Conservation (phyloP, 768 basidiomycete species). For the Agaricus blazei region DNA sequence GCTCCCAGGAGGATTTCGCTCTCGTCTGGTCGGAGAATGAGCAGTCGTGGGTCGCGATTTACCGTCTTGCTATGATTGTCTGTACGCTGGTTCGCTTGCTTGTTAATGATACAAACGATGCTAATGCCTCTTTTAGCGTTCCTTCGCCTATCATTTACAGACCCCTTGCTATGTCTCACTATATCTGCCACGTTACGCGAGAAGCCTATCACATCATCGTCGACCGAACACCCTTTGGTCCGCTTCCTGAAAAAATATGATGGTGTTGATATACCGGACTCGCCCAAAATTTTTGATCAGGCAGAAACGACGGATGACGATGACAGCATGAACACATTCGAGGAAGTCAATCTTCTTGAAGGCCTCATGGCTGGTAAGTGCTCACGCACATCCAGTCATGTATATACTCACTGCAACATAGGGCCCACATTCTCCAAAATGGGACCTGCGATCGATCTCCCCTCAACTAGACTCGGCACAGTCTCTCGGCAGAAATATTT, state of each 20-base stretch:
- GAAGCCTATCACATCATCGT: slow-evolving; percentile 44
- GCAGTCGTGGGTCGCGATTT: slow-evolving; percentile 73
- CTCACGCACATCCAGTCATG: not conserved
- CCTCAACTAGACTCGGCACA: slow-evolving; percentile 68
- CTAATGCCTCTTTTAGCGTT: slow-evolving; percentile 46
- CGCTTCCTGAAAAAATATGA: slow-evolving; percentile 29
- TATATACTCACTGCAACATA: slow-evolving; percentile 13
- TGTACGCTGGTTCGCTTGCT: slow-evolving; percentile 43
- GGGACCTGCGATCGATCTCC: slow-evolving; percentile 40
- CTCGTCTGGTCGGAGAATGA: slow-evolving; percentile 62
- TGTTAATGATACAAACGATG: not conserved
- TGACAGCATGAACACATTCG: slow-evolving; percentile 29
- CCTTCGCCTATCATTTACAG: slow-evolving; percentile 57
- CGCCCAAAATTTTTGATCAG: slow-evolving; percentile 24
- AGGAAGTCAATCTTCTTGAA: slow-evolving; percentile 58
- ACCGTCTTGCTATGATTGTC: slow-evolving; percentile 70
- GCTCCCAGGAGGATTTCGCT: slow-evolving; percentile 51
- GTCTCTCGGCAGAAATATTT: slow-evolving; percentile 64
- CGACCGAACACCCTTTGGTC: slow-evolving; percentile 39
- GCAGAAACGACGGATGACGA: slow-evolving; percentile 47
- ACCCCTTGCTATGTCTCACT: slow-evolving; percentile 83
- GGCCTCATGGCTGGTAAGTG: slow-evolving; percentile 59
- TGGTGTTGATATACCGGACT: slow-evolving; percentile 29
- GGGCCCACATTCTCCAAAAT: slow-evolving; percentile 41
- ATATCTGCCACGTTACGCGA: slow-evolving; percentile 86